Evolutionary conservation across 2,329 filamentous ascomycete species (phyloP).

Genomic region (Chrysosporium keratinophilum): DNA sequence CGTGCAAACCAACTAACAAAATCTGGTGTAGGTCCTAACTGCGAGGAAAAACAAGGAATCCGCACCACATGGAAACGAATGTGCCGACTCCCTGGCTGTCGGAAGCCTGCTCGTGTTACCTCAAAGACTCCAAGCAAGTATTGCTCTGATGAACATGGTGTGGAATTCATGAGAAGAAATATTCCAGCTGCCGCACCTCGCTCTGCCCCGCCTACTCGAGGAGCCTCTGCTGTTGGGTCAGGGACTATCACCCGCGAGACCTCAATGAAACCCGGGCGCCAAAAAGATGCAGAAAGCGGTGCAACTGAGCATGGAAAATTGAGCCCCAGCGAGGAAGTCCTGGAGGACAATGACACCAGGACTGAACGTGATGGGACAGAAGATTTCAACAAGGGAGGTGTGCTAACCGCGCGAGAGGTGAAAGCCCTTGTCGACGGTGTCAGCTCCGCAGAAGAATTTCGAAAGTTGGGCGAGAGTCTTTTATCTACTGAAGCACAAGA

Average conservation of each 20-base stretch:
- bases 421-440: conserved; percentile 32
- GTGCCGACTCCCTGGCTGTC: conserved; percentile 38
- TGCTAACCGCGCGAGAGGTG: conserved; percentile 34
- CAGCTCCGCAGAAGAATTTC: conserved; percentile 33
- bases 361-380: conserved; percentile 18
- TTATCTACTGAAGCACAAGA: conserved; percentile 25
- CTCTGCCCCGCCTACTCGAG: conserved; percentile 15
- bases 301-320: conserved; percentile 13
- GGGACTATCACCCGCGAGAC: background rate
- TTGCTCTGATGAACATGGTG: conserved; percentile 40
- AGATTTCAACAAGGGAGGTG: conserved; percentile 29
- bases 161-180: conserved; percentile 35
- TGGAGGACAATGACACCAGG: conserved; percentile 20
- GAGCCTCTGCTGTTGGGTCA: background rate
- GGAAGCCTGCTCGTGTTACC: conserved; percentile 38
- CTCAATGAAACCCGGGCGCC: conserved; percentile 16
- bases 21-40: conserved; percentile 32
- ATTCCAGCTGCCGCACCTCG: conserved; percentile 13
- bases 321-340: conserved; percentile 20
- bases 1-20: background rate
- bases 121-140: conserved; percentile 38
- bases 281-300: conserved; percentile 10
- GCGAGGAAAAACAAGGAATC: conserved; percentile 32
- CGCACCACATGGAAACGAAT: conserved; percentile 43
- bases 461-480: conserved; percentile 32